Conservation (phyloP, 306 rosid species). For the Glycine latifolia region DNA sequence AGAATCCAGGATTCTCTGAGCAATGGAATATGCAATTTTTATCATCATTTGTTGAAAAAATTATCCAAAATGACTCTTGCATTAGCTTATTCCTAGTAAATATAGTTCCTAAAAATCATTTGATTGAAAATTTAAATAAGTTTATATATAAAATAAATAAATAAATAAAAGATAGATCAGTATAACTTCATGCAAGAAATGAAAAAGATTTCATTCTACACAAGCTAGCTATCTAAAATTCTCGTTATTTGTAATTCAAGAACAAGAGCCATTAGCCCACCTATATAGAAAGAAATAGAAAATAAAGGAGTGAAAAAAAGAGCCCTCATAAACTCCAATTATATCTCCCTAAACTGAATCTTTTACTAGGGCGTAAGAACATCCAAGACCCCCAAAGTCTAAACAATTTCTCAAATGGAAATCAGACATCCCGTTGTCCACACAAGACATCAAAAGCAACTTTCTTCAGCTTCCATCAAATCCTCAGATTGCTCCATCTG, state of each 20-base stretch:
- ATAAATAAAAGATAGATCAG: neutral
- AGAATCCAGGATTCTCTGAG: too few relatives aligned
- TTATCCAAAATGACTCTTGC: neutral
- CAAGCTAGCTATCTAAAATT: conserved; percentile 43
- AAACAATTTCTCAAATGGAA: conserved; percentile 45
- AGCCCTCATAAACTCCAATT: conserved; percentile 42
- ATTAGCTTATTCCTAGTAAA: conserved; percentile 19
- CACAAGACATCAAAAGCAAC: conserved; percentile 43
- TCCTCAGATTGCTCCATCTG: conserved; percentile 52
- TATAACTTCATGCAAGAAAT: conserved; percentile 41
- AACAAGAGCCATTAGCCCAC: conserved; percentile 43
- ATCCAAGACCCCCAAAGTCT: conserved; percentile 45
- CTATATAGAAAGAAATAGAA: conserved; percentile 37
- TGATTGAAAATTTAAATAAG: too few relatives aligned
- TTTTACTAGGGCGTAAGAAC: conserved; percentile 42
- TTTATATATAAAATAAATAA: neutral
- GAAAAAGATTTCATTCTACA: conserved; percentile 36
- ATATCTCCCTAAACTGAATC: conserved; percentile 50
- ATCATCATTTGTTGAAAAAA: neutral
- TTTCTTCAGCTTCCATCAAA: conserved; percentile 38
- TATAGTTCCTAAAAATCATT: neutral
- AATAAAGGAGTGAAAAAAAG: conserved; percentile 28
- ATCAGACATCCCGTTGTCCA: conserved; percentile 32
- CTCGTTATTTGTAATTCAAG: conserved; percentile 49
- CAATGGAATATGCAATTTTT: too few relatives aligned